phyloP scores from a whole-genome alignment of 345 rosid species.

The Linum usitatissimum region DNA sequence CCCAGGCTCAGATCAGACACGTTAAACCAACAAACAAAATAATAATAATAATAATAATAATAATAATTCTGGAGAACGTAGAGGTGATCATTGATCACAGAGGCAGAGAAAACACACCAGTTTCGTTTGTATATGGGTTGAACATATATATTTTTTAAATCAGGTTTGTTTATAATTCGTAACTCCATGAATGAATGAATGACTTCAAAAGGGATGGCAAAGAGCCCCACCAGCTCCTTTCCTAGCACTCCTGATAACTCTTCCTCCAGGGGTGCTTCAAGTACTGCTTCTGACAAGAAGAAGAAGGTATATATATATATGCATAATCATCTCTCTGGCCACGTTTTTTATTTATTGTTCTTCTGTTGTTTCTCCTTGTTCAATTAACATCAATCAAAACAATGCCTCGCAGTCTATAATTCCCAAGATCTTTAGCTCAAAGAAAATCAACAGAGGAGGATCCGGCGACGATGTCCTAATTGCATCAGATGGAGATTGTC shows the following conservation, averaged over 20 bases:
- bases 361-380: neutral
- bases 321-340: neutral
- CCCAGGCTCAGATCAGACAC: neutral
- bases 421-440: conserved; percentile 66
- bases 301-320: too few species aligned
- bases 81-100: neutral
- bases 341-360: neutral
- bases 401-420: conserved; percentile 30
- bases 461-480: conserved; percentile 20
- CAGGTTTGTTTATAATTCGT: too few species aligned
- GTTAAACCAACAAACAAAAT: neutral
- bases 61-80: neutral
- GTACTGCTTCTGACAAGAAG: conserved; percentile 34
- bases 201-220: conserved; percentile 21
- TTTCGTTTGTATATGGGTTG: neutral
- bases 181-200: conserved; percentile 14
- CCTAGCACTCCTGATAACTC: conserved; percentile 27
- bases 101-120: conserved; percentile 11
- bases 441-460: conserved; percentile 27
- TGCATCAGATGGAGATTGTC: conserved; percentile 19
- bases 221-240: conserved; percentile 7
- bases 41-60: too few species aligned
- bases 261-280: conserved; percentile 21
- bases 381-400: neutral
- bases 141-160: too few species aligned